phyloP scores from a whole-genome alignment of 192 early-diverging fungal species.

The Coemansia sp. region DNA sequence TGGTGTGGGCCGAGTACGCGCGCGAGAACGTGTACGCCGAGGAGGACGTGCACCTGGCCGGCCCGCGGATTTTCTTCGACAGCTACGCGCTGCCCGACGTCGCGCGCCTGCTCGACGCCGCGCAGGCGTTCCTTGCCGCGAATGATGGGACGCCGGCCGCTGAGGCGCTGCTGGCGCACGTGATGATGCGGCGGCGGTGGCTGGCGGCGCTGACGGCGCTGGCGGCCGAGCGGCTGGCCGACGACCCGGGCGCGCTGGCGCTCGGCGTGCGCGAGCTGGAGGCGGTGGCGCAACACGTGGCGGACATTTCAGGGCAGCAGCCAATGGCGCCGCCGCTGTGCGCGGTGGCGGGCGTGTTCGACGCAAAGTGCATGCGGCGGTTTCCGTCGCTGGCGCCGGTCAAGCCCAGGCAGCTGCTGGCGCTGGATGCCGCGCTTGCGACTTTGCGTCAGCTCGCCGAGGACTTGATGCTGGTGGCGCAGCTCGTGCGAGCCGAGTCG shows the following conservation, averaged over 20 bases:
- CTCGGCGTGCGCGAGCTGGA: not conserved
- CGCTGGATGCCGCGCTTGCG: conserved; percentile 1
- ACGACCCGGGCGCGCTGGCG: conserved; percentile 17
- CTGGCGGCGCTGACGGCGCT: conserved; percentile 17
- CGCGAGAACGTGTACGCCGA: conserved; percentile 38
- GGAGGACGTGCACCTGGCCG: conserved; percentile 42
- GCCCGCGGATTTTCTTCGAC: conserved; percentile 20
- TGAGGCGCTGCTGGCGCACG: conserved; percentile 12
- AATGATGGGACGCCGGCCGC: not conserved
- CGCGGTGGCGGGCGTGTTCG: conserved; percentile 35
- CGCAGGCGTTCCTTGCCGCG: conserved; percentile 3
- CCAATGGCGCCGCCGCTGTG: not conserved
- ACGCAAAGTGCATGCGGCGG: conserved; percentile 46
- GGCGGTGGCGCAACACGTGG: conserved; percentile 6
- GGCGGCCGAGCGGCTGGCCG: conserved; percentile 12
- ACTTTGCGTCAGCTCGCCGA: conserved; percentile 10
- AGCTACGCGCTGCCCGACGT: conserved; percentile 17
- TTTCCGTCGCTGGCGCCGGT: conserved; percentile 39
- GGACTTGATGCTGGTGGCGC: conserved; percentile 15
- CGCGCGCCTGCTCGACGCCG: conserved; percentile 7
- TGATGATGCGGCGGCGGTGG: conserved; percentile 32
- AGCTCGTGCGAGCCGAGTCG: conserved; percentile 8
- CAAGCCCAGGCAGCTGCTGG: conserved; percentile 34
- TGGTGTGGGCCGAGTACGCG: conserved; percentile 41
- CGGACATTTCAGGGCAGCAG: not conserved